Percentiles rank a stretch among this genome's conserved stretches.
These are phyloP conservation scores for Alliaria petiolata DNA, from an alignment of 345 rosid genomes.

Conservation along the genomic window DNA sequence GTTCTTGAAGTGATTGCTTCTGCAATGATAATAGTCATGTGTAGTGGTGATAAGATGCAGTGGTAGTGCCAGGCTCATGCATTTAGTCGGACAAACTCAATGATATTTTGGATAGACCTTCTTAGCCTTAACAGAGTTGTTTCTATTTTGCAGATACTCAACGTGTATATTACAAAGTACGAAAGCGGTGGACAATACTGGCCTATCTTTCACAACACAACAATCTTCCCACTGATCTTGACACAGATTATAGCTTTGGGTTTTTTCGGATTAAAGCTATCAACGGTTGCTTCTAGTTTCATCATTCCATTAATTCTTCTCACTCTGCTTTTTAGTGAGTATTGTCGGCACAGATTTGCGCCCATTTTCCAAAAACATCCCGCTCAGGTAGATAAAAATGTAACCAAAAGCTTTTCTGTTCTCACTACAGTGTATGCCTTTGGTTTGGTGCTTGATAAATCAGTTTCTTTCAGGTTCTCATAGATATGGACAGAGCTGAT, in stretches of 20 bases:
- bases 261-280: conserved; percentile 67
- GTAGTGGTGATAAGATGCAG: background rate
- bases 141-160: conserved; percentile 57
- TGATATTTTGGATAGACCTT: background rate
- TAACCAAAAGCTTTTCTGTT: background rate
- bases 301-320: conserved; percentile 65
- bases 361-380: conserved; percentile 57
- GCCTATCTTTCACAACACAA: conserved; percentile 84
- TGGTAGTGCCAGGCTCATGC: background rate
- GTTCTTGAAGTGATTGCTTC: background rate
- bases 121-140: background rate
- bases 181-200: conserved; percentile 83
- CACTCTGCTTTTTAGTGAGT: conserved; percentile 78
- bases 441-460: conserved; percentile 20
- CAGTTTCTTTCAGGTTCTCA: conserved; percentile 48
- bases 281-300: conserved; percentile 68
- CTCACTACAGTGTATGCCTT: background rate
- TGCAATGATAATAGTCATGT: background rate
- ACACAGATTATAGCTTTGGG: conserved; percentile 83
- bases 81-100: background rate
- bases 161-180: conserved; percentile 66
- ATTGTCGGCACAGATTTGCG: conserved; percentile 71
- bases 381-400: conserved; percentile 53
- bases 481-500: conserved; percentile 82
- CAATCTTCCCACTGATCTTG: conserved; percentile 73